Evolutionary conservation across 2,329 filamentous ascomycete species (phyloP), one percentile per base, ranked within the genome.

Genomic region (Clarireedia hainanense): DNA sequence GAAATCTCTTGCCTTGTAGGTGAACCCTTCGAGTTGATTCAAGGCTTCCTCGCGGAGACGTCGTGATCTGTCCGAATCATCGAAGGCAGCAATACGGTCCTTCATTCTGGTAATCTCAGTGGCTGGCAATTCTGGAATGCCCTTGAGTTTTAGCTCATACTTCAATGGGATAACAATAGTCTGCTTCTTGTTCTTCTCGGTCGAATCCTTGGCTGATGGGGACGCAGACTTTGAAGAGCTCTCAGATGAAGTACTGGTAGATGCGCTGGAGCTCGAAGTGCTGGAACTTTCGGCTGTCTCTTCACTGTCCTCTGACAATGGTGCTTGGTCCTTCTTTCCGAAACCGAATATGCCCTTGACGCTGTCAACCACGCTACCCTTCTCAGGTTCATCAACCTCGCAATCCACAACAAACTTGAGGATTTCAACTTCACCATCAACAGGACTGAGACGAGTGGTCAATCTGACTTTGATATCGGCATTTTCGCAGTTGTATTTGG

Each of bases 321-420:
- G 77, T 60, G 80, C 79, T 72, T 96, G 88, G 55, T 92, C 88
- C 34, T 88, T 87, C 73, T 95, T 95, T 26, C 92, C 94, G 68
- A 97, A 91, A 5, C 94, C 94, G 68, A 99, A 95, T 60, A 96
- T 81, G 61, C 91, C 95, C 78, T 99, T 99, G 62, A 97, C 89
- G 45, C 90, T 91, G 67, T 96, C 92, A 48, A 96, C 88, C 49
- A 97, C 81, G 51, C 86, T 85, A 61, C 88, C 89, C 70, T 91
- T 89, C 47, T 85, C 83, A 7, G 73, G 70, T 4, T 78, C 79
- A 52, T 95, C 88, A 26, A 86, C 81, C 69, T 95, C 89, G 67
- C 94, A 99, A 70, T 91, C 91, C 5, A 94, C 85, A 56, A 80
- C 80, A n/a, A 87, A 88, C 64, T 83, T 83, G 55, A 80, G 71